These are phyloP conservation scores for Hypsizygus ulmarius DNA, from an alignment of 1,284 basidiomycete species.

Conservation along the genomic window DNA sequence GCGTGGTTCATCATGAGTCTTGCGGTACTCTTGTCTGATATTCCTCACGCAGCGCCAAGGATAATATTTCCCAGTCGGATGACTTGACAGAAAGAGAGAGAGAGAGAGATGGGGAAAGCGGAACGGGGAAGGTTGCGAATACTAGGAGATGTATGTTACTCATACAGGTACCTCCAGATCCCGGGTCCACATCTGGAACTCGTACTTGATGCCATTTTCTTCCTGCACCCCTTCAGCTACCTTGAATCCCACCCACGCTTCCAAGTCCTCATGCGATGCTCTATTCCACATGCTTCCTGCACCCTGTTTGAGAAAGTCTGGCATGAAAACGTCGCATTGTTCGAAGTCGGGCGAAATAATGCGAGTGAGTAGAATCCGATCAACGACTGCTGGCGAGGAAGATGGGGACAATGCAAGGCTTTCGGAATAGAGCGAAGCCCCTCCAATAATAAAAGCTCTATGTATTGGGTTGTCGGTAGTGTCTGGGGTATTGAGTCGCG, in stretches of 20 bases:
- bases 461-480: constrained; percentile 33
- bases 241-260: constrained; percentile 76
- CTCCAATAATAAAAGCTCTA: constrained; percentile 84
- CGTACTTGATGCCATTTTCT: constrained; percentile 81
- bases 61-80: constrained; percentile 16
- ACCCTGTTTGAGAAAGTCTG: constrained; percentile 56
- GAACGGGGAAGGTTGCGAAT: not conserved
- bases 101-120: not conserved
- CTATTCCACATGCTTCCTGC: constrained; percentile 49
- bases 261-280: constrained; percentile 60
- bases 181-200: constrained; percentile 90
- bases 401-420: constrained; percentile 46
- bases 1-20: constrained; percentile 25
- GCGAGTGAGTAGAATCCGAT: constrained; percentile 86
- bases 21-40: constrained; percentile 16
- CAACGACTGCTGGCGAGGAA: constrained; percentile 45
- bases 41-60: constrained; percentile 57
- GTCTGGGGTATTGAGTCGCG: constrained; percentile 14
- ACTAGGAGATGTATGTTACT: not conserved
- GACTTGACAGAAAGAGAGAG: not conserved
- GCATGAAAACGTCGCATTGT: constrained; percentile 86
- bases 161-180: constrained; percentile 16
- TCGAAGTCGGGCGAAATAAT: constrained; percentile 72
- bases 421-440: constrained; percentile 81
- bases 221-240: constrained; percentile 74